A percentile compares a stretch with the other conserved stretches of the same genome.
Conservation (phyloP, 768 basidiomycete genomes). For the Galerina marginata region DNA sequence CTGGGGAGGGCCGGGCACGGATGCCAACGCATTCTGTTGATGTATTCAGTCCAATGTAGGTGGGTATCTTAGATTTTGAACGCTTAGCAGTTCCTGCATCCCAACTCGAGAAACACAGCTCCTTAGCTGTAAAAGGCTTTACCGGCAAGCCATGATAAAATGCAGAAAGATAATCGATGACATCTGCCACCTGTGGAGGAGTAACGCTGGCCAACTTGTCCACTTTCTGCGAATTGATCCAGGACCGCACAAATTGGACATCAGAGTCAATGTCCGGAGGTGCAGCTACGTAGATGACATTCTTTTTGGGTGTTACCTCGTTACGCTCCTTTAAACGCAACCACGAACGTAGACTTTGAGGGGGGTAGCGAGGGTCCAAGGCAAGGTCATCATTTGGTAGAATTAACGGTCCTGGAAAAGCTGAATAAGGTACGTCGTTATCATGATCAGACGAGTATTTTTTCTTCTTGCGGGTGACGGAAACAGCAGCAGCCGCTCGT, state of each 20-base stretch:
- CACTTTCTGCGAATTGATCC: slow-evolving; percentile 23
- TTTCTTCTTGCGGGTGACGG: neutral
- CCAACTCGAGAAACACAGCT: slow-evolving; percentile 33
- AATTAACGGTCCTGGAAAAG: slow-evolving; percentile 38
- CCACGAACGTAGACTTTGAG: slow-evolving; percentile 39
- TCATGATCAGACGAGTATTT: neutral
- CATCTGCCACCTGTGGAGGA: slow-evolving; percentile 25
- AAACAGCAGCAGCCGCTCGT: neutral
- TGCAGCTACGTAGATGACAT: slow-evolving; percentile 36
- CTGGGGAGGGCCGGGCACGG: slow-evolving; percentile 33
- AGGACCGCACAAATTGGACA: slow-evolving; percentile 27
- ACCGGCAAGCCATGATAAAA: slow-evolving; percentile 41
- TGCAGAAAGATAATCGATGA: slow-evolving; percentile 36
- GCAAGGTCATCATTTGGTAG: slow-evolving; percentile 40
- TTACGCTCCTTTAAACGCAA: slow-evolving; percentile 35
- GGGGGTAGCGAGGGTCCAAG: slow-evolving; percentile 38
- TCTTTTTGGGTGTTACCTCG: slow-evolving; percentile 29
- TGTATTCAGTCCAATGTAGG: slow-evolving; percentile 36
- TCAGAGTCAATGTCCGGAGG: slow-evolving; percentile 31
- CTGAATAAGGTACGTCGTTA: neutral
- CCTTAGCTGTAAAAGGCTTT: slow-evolving; percentile 22
- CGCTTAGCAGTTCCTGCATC: slow-evolving; percentile 8
- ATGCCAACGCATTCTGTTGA: slow-evolving; percentile 37
- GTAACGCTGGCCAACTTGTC: neutral
- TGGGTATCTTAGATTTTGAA: slow-evolving; percentile 22